phyloP scores from a whole-genome alignment of 2,329 filamentous ascomycete species.

The Leptoxyphium fumago region DNA sequence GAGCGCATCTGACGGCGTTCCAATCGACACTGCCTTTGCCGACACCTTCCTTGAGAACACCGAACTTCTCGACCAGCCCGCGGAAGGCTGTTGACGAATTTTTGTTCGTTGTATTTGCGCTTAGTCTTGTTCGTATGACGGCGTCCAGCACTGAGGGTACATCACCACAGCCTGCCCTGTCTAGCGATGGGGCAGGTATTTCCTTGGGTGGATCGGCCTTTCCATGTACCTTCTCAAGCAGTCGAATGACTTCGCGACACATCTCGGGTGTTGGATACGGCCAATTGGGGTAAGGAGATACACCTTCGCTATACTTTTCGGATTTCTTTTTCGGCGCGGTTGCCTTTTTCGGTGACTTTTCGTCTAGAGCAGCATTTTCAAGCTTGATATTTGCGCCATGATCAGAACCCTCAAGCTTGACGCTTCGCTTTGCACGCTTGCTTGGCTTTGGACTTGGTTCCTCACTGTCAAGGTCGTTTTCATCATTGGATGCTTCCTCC shows the following conservation, averaged over 20 bases:
- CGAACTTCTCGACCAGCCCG: constrained; percentile 50
- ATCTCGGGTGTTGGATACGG: constrained; percentile 49
- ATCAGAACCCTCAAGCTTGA: not conserved
- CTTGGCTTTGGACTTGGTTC: not conserved
- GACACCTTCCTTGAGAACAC: constrained; percentile 45
- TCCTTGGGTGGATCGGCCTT: constrained; percentile 47
- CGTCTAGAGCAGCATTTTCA: not conserved
- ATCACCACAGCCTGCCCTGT: constrained; percentile 55
- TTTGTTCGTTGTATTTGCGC: constrained; percentile 42
- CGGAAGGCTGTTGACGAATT: constrained; percentile 53
- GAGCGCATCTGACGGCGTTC: constrained; percentile 50
- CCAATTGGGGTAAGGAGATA: constrained; percentile 55
- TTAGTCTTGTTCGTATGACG: constrained; percentile 46
- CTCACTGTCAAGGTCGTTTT: not conserved
- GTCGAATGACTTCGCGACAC: constrained; percentile 51
- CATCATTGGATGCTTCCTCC: not conserved
- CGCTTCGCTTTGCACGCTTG: not conserved
- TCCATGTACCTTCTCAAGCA: constrained; percentile 54
- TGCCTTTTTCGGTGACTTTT: constrained; percentile 4
- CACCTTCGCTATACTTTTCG: constrained; percentile 26
- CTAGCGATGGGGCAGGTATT: constrained; percentile 54
- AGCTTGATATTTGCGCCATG: not conserved
- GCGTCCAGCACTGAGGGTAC: constrained; percentile 51
- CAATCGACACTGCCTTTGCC: constrained; percentile 62
- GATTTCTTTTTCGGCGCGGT: constrained; percentile 24